A percentile compares a stretch with the other conserved stretches of the same genome.
Evolutionary conservation across 2,329 filamentous ascomycete genomes (phyloP).

Genomic region (Tricladium varicosporioides): DNA sequence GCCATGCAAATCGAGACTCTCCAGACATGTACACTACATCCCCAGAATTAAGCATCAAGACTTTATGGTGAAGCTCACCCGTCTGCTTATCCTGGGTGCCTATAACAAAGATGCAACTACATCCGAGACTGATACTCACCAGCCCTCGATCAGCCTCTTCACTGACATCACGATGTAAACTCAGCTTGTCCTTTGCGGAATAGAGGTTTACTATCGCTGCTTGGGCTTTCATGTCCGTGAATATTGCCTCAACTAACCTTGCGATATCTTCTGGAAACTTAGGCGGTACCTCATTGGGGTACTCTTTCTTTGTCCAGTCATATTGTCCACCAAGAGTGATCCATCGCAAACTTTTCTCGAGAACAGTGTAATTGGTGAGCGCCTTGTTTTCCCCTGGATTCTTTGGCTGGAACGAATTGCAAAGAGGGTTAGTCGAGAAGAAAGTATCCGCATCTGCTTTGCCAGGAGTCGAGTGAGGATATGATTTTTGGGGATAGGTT

Average conservation of each 20-base stretch:
- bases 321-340: constrained; percentile 93
- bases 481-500: constrained; percentile 49
- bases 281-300: constrained; percentile 67
- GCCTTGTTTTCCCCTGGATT: constrained; percentile 73
- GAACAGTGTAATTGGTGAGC: constrained; percentile 64
- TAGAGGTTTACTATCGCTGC: constrained; percentile 96
- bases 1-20: constrained; percentile 84
- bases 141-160: constrained; percentile 77
- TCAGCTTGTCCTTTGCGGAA: constrained; percentile 84
- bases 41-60: constrained; percentile 73
- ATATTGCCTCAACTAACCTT: constrained; percentile 64
- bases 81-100: constrained; percentile 46
- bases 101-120: constrained; percentile 85
- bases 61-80: constrained; percentile 45
- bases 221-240: constrained; percentile 75
- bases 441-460: constrained; percentile 42
- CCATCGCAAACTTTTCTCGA: constrained; percentile 86
- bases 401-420: constrained; percentile 62
- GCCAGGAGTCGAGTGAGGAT: too few relatives aligned
- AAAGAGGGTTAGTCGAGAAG: constrained; percentile 49
- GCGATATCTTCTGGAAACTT: constrained; percentile 73
- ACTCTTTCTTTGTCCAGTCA: constrained; percentile 87
- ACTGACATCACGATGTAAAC: constrained; percentile 90
- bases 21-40: constrained; percentile 90
- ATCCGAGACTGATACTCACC: constrained; percentile 84